A percentile compares a stretch with the other conserved stretches of the same genome.
These are phyloP conservation scores for Moricandia arvensis DNA, from an alignment of 345 rosid genomes.

Conservation along the genomic window DNA sequence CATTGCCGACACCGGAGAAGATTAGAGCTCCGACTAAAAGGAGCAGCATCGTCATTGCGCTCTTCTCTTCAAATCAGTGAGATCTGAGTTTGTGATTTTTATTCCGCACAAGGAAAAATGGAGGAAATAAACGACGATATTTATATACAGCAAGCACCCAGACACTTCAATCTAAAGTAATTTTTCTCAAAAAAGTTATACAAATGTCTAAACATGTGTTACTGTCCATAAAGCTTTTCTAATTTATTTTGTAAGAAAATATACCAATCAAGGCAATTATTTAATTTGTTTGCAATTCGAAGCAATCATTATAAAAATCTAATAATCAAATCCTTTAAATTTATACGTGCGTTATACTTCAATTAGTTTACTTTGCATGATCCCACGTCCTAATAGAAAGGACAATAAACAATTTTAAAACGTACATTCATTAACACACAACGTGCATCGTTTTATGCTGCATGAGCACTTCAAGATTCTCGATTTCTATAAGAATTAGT, in stretches of 20 bases:
- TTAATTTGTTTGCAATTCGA: background rate
- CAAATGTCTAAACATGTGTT: background rate
- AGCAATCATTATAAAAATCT: background rate
- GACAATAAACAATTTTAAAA: background rate
- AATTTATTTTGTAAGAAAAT: background rate
- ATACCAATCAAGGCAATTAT: no score
- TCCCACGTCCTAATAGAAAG: background rate
- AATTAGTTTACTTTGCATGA: slow-evolving; percentile 7
- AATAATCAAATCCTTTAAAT: background rate
- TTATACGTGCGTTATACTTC: background rate
- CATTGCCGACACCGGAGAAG: slow-evolving; percentile 34
- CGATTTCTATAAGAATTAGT: background rate
- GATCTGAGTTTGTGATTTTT: slow-evolving; percentile 29
- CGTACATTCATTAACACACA: background rate
- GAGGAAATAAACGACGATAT: background rate
- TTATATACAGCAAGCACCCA: slow-evolving; percentile 27
- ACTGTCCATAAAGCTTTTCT: background rate
- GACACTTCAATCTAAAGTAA: background rate
- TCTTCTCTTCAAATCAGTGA: slow-evolving; percentile 16
- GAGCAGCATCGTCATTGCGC: slow-evolving; percentile 34
- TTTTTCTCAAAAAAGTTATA: background rate
- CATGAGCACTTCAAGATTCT: background rate
- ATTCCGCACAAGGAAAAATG: background rate
- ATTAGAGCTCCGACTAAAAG: slow-evolving; percentile 41
- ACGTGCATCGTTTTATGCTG: slow-evolving; percentile 17